Percentiles rank a stretch among this genome's conserved stretches.
These are phyloP conservation scores for Podospora fimiseda DNA, from an alignment of 495 filamentous ascomycete species.

Conservation along the genomic window DNA sequence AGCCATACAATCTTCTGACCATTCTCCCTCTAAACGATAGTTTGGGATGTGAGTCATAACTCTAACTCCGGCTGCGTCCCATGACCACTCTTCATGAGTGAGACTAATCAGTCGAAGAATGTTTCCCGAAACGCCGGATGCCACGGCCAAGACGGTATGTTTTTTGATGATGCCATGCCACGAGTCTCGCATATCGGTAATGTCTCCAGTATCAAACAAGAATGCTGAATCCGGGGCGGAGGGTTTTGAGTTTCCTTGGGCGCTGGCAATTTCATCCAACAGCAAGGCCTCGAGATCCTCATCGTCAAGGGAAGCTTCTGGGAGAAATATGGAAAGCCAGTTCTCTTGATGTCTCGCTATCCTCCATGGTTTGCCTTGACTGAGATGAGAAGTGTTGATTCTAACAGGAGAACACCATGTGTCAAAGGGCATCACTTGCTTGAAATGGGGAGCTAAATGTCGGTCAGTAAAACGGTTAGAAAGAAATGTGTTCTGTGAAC, in stretches of 20 bases:
- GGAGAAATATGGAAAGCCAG: conserved; percentile 32
- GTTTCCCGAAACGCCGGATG: conserved; percentile 46
- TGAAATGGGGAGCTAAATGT: conserved; percentile 34
- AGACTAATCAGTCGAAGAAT: conserved; percentile 45
- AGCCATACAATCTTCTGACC: conserved; percentile 29
- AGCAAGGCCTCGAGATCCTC: conserved; percentile 23
- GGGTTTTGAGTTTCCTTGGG: not conserved
- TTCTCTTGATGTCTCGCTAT: conserved; percentile 24
- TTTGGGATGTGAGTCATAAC: conserved; percentile 33
- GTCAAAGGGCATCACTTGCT: conserved; percentile 30
- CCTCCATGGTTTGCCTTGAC: conserved; percentile 12
- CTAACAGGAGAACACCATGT: conserved; percentile 30
- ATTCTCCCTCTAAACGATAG: conserved; percentile 34
- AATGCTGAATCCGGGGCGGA: conserved; percentile 9
- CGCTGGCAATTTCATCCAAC: conserved; percentile 17
- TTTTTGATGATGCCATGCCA: conserved; percentile 8
- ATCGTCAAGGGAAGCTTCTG: conserved; percentile 33
- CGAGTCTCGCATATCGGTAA: conserved; percentile 25
- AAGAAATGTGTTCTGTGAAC: not conserved
- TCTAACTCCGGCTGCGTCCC: conserved; percentile 36
- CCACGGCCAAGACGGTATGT: conserved; percentile 38
- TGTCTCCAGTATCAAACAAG: conserved; percentile 33
- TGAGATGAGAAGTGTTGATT: conserved; percentile 7
- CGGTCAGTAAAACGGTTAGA: conserved; percentile 5
- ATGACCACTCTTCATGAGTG: conserved; percentile 36